Conservation (phyloP, 2,329 filamentous ascomycete genomes). For the Xylariaceae sp. region DNA sequence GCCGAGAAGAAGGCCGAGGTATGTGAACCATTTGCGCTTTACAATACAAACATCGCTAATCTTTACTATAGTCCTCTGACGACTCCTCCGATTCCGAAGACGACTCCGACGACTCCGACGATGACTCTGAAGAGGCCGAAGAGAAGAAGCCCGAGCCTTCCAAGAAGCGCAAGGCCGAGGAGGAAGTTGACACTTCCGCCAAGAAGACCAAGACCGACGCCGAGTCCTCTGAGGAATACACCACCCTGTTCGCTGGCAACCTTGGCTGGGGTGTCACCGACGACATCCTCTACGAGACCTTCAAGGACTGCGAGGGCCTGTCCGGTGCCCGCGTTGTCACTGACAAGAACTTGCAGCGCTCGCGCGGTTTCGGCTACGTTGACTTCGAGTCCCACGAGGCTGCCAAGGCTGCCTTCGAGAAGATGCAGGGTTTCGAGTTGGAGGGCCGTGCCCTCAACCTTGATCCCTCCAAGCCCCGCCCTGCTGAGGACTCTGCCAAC, state of each 20-base stretch:
- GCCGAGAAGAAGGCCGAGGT: slow-evolving; percentile 30
- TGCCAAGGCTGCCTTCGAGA: slow-evolving; percentile 66
- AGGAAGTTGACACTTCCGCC: slow-evolving; percentile 21
- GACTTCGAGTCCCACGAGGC: slow-evolving; percentile 68
- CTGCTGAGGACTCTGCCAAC: slow-evolving; percentile 47
- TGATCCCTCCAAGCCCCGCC: slow-evolving; percentile 67
- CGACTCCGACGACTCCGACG: slow-evolving; percentile 29
- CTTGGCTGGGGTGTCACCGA: slow-evolving; percentile 89
- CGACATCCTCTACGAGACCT: slow-evolving; percentile 72
- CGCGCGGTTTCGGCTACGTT: slow-evolving; percentile 90
- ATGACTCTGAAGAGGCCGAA: slow-evolving; percentile 23
- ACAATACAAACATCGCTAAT: slow-evolving; percentile 7
- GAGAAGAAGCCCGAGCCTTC: slow-evolving; percentile 23
- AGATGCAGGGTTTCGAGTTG: slow-evolving; percentile 68
- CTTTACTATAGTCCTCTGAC: slow-evolving; percentile 12
- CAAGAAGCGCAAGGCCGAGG: slow-evolving; percentile 42
- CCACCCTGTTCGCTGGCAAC: slow-evolving; percentile 84
- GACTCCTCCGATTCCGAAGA: slow-evolving; percentile 12
- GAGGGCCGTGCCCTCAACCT: slow-evolving; percentile 72
- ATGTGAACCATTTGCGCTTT: slow-evolving; percentile 14
- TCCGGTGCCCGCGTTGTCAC: slow-evolving; percentile 73
- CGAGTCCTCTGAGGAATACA: slow-evolving; percentile 41
- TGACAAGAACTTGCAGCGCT: slow-evolving; percentile 73
- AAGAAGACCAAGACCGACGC: slow-evolving; percentile 29
- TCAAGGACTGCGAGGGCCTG: slow-evolving; percentile 72